A percentile compares a stretch with the other conserved stretches of the same genome.
Conservation (phyloP, 192 early-diverging fungal species). For the Coemansia sp. region DNA sequence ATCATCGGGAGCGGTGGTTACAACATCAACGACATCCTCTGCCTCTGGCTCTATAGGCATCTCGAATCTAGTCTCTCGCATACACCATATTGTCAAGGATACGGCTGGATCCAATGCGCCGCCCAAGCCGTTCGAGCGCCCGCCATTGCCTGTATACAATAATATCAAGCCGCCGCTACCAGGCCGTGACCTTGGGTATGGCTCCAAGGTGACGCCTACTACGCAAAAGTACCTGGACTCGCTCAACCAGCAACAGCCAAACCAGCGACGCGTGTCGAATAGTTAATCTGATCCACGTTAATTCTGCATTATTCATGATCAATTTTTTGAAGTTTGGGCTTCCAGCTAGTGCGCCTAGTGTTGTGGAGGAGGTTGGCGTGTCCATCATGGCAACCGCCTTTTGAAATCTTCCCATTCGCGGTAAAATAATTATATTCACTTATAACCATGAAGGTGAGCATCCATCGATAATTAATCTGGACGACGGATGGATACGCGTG, state of each 20-base stretch:
- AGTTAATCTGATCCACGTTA: not conserved
- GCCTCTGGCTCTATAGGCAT: constrained; percentile 24
- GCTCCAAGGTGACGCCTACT: constrained; percentile 44
- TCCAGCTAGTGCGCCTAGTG: not conserved
- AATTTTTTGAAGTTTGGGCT: not conserved
- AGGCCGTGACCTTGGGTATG: not conserved
- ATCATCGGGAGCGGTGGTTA: not conserved
- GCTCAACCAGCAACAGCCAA: constrained; percentile 12
- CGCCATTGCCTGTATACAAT: constrained; percentile 31
- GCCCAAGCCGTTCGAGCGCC: constrained; percentile 19
- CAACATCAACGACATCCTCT: not conserved
- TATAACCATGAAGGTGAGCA: constrained; percentile 51
- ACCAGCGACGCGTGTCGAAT: not conserved
- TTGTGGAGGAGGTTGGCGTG: not conserved
- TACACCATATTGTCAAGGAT: constrained; percentile 34
- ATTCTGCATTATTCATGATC: not conserved
- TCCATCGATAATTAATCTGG: constrained; percentile 17
- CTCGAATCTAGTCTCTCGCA: constrained; percentile 37
- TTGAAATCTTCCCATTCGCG: constrained; percentile 22
- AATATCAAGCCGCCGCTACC: not conserved
- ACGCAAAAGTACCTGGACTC: constrained; percentile 56
- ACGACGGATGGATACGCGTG: constrained; percentile 19
- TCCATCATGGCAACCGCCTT: not conserved
- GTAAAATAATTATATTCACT: constrained; percentile 30
- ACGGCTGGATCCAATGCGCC: constrained; percentile 1